These are phyloP conservation scores for Aureobasidium sp. DNA, from an alignment of 2,329 filamentous ascomycete genomes.

Conservation along the genomic window DNA sequence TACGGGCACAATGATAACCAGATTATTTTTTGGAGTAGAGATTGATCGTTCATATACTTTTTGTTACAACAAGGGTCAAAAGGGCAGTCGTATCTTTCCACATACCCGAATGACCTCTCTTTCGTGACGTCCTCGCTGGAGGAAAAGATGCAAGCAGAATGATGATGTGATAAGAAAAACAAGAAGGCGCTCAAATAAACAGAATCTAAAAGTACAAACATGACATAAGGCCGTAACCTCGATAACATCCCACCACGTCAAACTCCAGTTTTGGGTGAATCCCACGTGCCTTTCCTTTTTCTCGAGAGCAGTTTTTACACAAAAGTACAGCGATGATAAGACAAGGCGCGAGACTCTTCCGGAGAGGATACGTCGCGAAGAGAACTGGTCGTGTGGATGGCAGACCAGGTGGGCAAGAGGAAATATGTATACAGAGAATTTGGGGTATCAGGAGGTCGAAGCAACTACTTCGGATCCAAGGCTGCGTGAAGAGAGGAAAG, in stretches of 20 bases:
- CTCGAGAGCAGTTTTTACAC: conserved; percentile 4
- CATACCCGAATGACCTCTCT: not conserved
- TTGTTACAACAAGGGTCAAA: not conserved
- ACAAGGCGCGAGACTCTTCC: not conserved
- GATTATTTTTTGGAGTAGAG: not conserved
- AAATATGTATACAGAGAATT: conserved; percentile 15
- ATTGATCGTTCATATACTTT: conserved; percentile 10
- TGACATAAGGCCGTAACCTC: conserved; percentile 13
- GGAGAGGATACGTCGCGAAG: not conserved
- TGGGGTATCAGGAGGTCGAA: conserved; percentile 13
- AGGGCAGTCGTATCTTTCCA: not conserved
- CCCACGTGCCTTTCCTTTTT: not conserved
- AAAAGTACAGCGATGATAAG: conserved; percentile 1
- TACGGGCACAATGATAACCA: too few relatives aligned
- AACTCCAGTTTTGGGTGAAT: conserved; percentile 1
- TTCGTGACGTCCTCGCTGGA: not conserved
- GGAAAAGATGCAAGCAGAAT: not conserved
- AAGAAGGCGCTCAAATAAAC: conserved; percentile 3
- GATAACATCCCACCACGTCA: not conserved
- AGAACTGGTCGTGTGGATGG: not conserved
- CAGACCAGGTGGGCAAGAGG: not conserved
- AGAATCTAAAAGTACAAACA: conserved; percentile 15
- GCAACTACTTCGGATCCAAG: not conserved
- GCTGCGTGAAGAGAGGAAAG: not conserved
- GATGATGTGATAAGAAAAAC: not conserved